Conservation (phyloP, 2,329 filamentous ascomycete genomes). For the Fusarium abutilonis region DNA sequence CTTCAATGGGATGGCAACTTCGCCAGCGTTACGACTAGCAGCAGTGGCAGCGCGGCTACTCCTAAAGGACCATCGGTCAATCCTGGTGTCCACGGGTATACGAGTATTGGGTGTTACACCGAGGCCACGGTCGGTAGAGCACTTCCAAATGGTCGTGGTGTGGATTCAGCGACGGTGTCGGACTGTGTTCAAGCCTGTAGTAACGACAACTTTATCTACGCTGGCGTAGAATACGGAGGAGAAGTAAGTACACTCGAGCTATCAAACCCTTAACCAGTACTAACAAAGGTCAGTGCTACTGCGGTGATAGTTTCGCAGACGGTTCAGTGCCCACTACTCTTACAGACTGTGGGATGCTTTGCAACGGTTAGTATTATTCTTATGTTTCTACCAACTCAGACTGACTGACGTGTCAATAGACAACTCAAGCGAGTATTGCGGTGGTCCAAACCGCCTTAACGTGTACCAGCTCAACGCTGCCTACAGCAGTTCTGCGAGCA, state of each 20-base stretch:
- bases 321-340: conserved; percentile 47
- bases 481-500: conserved; percentile 10
- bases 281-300: conserved; percentile 47
- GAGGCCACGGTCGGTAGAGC: conserved; percentile 49
- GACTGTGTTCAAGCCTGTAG: conserved; percentile 50
- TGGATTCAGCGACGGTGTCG: conserved; percentile 47
- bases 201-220: conserved; percentile 43
- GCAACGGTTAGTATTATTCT: conserved; percentile 41
- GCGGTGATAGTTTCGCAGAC: conserved; percentile 45
- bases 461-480: conserved; percentile 46
- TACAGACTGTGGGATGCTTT: conserved; percentile 50
- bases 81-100: conserved; percentile 51
- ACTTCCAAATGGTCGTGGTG: conserved; percentile 42
- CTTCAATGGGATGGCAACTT: conserved; percentile 39
- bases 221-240: conserved; percentile 53
- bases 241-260: conserved; percentile 40
- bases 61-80: conserved; percentile 47
- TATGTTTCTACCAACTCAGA: too few relatives aligned
- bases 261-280: fast-evolving
- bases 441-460: conserved; percentile 50
- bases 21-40: neutral
- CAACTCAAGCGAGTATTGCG: conserved; percentile 52
- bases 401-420: conserved; percentile 26
- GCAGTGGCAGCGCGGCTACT: conserved; percentile 2
- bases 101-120: conserved; percentile 53